Evolutionary conservation across 371 early-diverging fungal genomes (phyloP).

Genomic region (Gilbertella persicaria): DNA sequence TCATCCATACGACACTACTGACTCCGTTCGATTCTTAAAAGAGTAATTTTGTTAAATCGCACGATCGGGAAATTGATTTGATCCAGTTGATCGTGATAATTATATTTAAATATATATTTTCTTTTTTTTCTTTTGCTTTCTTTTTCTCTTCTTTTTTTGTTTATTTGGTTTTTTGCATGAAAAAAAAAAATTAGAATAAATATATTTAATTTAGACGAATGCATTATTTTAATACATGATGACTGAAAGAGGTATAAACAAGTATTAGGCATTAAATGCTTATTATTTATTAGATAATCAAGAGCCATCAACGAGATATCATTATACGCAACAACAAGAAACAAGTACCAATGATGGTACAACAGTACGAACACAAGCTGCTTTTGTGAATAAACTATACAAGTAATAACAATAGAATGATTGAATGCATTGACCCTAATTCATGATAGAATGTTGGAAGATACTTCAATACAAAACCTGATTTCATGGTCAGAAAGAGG

Average conservation of each 20-base stretch:
- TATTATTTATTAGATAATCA: neutral
- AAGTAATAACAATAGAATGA: conserved; percentile 35
- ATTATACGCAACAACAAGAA: neutral
- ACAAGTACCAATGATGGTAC: neutral
- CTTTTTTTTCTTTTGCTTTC: neutral
- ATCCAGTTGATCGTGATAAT: conserved; percentile 13
- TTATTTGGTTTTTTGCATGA: conserved; percentile 13
- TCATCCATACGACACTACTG: neutral
- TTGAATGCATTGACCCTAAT: neutral
- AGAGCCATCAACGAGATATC: neutral
- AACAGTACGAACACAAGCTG: conserved; percentile 52
- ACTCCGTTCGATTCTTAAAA: neutral
- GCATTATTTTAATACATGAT: neutral
- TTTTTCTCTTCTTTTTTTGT: conserved; percentile 13
- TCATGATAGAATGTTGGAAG: conserved; percentile 56
- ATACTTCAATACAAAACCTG: conserved; percentile 52
- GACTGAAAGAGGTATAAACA: conserved; percentile 11
- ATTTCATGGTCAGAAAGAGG: conserved; percentile 68
- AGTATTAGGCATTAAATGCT: neutral
- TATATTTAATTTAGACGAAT: conserved; percentile 3
- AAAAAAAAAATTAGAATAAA: too few species aligned
- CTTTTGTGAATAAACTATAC: conserved; percentile 69
- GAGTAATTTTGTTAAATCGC: conserved; percentile 6
- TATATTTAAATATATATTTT: conserved; percentile 5
- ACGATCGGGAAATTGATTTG: conserved; percentile 8